Evolutionary conservation across 2,329 filamentous ascomycete genomes (phyloP).

Genomic region (Basipetospora chlamydospora): DNA sequence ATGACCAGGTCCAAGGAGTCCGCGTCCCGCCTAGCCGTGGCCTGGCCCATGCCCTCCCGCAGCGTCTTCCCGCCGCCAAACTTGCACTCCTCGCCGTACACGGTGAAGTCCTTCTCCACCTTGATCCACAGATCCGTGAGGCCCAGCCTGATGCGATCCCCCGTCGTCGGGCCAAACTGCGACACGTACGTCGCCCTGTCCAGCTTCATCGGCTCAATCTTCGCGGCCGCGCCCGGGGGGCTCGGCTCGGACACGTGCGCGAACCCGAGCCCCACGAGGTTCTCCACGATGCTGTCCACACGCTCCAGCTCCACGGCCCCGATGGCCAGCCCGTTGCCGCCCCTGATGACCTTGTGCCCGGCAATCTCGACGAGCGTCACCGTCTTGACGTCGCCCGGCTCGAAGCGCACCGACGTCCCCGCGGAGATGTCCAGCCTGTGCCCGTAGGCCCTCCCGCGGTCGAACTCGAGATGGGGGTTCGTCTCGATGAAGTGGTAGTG

Average conservation of each 20-base stretch:
- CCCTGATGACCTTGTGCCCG: constrained; percentile 64
- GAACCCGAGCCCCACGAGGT: constrained; percentile 60
- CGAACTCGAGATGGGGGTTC: constrained; percentile 83
- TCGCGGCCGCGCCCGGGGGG: constrained; percentile 30
- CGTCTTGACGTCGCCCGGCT: constrained; percentile 84
- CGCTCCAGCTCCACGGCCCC: constrained; percentile 54
- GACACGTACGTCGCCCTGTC: constrained; percentile 63
- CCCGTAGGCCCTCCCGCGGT: constrained; percentile 68
- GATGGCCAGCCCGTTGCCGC: constrained; percentile 67
- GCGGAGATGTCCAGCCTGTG: constrained; percentile 81
- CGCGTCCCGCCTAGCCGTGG: constrained; percentile 56
- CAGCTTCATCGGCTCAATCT: constrained; percentile 55
- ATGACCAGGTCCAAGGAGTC: constrained; percentile 74
- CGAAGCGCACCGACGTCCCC: constrained; percentile 83
- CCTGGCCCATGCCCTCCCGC: constrained; percentile 91
- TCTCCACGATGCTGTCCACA: constrained; percentile 49
- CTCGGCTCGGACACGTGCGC: constrained; percentile 57
- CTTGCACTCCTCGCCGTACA: constrained; percentile 84
- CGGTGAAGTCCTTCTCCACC: constrained; percentile 73
- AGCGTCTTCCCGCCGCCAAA: constrained; percentile 93
- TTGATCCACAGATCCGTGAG: constrained; percentile 80
- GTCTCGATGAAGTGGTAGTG: constrained; percentile 95
- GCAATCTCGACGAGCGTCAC: constrained; percentile 82
- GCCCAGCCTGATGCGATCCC: constrained; percentile 70
- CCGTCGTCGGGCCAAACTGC: constrained; percentile 89